Evolutionary conservation across 169 alveolate species (phyloP).

Genomic region (Amoebophrya sp.): DNA sequence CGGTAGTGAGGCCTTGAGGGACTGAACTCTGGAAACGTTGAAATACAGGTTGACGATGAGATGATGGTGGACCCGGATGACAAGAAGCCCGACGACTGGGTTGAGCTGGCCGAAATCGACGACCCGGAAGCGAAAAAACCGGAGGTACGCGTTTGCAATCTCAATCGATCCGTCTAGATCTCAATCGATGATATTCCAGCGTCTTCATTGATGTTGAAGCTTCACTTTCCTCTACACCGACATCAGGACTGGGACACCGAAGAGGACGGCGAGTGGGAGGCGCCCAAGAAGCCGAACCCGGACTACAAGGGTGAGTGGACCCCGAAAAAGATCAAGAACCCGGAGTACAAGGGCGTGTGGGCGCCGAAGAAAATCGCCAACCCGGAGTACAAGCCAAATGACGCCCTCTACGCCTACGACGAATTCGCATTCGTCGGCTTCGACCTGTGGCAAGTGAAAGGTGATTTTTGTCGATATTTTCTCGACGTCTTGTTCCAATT

Average conservation of each 20-base stretch:
- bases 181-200: too few relatives aligned
- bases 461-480: too few relatives aligned
- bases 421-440: neutral
- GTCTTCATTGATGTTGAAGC: too few relatives aligned
- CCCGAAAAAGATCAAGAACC: constrained; percentile 4
- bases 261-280: neutral
- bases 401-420: too few relatives aligned
- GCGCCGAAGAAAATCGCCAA: neutral
- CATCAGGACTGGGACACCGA: constrained; percentile 14
- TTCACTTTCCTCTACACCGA: too few relatives aligned
- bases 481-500: too few relatives aligned
- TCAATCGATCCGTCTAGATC: too few relatives aligned
- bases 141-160: too few relatives aligned
- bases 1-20: too few relatives aligned
- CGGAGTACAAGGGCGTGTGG: neutral
- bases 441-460: constrained; percentile 5
- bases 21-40: too few relatives aligned
- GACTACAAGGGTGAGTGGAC: constrained; percentile 4
- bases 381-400: neutral
- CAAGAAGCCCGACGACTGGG: constrained; percentile 18
- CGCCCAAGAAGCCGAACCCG: neutral
- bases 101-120: neutral
- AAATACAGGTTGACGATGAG: too few relatives aligned
- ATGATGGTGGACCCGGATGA: constrained; percentile 16
- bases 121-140: neutral